Evolutionary conservation across 2,329 filamentous ascomycete species (phyloP).

Genomic region (Emericellopsis cladophorae): DNA sequence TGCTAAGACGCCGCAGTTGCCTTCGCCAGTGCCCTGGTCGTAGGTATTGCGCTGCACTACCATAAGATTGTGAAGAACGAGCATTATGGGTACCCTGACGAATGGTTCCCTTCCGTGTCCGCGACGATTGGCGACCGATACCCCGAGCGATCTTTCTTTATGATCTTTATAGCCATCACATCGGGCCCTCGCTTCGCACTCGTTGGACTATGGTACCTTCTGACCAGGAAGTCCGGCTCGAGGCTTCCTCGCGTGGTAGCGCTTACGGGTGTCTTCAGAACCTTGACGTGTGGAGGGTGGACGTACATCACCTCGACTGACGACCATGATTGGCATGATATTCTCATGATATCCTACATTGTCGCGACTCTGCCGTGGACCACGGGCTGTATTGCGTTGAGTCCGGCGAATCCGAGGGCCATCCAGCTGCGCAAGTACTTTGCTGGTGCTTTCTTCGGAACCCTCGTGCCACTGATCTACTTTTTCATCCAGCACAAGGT

Average conservation of each 20-base stretch:
- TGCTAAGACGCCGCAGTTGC: slow-evolving; percentile 41
- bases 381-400: slow-evolving; percentile 74
- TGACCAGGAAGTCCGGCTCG: slow-evolving; percentile 65
- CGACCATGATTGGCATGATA: slow-evolving; percentile 96
- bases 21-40: slow-evolving; percentile 73
- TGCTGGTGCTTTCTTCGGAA: slow-evolving; percentile 76
- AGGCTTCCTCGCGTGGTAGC: slow-evolving; percentile 72
- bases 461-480: slow-evolving; percentile 80
- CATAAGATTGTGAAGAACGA: slow-evolving; percentile 97
- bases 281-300: slow-evolving; percentile 92
- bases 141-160: slow-evolving; percentile 91
- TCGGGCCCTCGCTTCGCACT: slow-evolving; percentile 86
- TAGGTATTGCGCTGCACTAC: slow-evolving; percentile 77
- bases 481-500: slow-evolving; percentile 99
- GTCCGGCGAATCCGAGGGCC: slow-evolving; percentile 69
- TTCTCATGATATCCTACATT: slow-evolving; percentile 98
- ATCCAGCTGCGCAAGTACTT: slow-evolving; percentile 84
- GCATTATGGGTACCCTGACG: slow-evolving; percentile 83
- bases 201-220: slow-evolving; percentile 81
- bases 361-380: slow-evolving; percentile 95
- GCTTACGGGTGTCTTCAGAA: slow-evolving; percentile 71
- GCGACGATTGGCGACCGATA: slow-evolving; percentile 96
- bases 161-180: slow-evolving; percentile 93
- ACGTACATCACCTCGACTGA: slow-evolving; percentile 98
- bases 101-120: slow-evolving; percentile 95